Conservation (phyloP, 768 basidiomycete genomes). For the Tricholoma flavovirens region DNA sequence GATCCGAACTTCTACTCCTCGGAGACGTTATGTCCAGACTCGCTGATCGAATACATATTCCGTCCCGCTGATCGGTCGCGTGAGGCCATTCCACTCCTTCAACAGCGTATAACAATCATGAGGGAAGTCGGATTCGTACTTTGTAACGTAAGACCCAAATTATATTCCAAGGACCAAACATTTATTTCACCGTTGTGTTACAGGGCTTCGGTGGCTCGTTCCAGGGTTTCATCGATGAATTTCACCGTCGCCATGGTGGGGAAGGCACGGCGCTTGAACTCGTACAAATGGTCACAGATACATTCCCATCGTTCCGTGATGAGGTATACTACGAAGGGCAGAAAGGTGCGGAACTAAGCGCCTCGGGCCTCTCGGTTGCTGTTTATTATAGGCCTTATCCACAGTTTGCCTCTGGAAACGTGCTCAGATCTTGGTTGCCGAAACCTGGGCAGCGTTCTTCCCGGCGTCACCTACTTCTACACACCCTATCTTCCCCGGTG, state of each 20-base stretch:
- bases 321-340: constrained; percentile 51
- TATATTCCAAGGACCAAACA: background rate
- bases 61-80: constrained; percentile 47
- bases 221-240: constrained; percentile 56
- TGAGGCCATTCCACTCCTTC: constrained; percentile 66
- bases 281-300: constrained; percentile 61
- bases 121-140: constrained; percentile 72
- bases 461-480: constrained; percentile 37
- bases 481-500: constrained; percentile 72
- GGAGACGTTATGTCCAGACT: constrained; percentile 63
- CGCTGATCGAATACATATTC: constrained; percentile 64
- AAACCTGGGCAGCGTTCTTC: constrained; percentile 90
- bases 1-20: constrained; percentile 76
- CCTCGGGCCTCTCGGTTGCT: background rate
- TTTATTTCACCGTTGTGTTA: background rate
- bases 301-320: constrained; percentile 75
- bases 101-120: constrained; percentile 70
- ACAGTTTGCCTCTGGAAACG: constrained; percentile 85
- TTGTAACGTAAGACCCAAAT: constrained; percentile 47
- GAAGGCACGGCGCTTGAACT: constrained; percentile 68
- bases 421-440: constrained; percentile 86
- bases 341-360: constrained; percentile 39
- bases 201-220: constrained; percentile 71
- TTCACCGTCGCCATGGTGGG: constrained; percentile 45
- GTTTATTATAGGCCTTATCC: background rate